Conservation (phyloP, 768 basidiomycete species). For the Hirschioporus abietinus region DNA sequence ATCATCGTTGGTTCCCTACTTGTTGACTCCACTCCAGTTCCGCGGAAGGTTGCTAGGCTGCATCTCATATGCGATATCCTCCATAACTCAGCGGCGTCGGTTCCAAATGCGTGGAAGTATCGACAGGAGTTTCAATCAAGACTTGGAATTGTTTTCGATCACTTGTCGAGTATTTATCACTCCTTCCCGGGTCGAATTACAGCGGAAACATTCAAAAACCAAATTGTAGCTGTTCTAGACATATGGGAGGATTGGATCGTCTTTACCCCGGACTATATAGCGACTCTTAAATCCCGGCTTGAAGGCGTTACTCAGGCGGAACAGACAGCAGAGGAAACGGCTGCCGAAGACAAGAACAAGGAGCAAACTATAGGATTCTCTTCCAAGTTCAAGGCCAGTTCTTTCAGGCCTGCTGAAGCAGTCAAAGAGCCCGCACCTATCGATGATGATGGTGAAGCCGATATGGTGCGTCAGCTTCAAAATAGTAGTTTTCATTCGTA, state of each 20-base stretch:
- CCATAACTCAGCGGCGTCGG: constrained; percentile 90
- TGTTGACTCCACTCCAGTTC: constrained; percentile 92
- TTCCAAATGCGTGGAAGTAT: constrained; percentile 97
- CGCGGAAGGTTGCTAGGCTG: constrained; percentile 91
- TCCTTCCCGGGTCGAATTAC: constrained; percentile 96
- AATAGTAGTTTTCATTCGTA: background rate
- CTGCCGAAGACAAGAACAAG: constrained; percentile 15
- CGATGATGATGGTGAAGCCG: constrained; percentile 35
- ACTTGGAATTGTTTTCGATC: constrained; percentile 93
- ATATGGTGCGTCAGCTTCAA: constrained; percentile 17
- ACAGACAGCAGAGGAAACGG: constrained; percentile 24
- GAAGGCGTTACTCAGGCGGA: constrained; percentile 48
- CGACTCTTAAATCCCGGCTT: constrained; percentile 65
- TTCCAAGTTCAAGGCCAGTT: constrained; percentile 71
- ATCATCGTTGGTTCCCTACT: constrained; percentile 85
- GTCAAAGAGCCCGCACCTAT: constrained; percentile 21
- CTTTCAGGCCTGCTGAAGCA: constrained; percentile 67
- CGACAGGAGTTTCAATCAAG: constrained; percentile 90
- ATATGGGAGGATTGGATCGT: constrained; percentile 99
- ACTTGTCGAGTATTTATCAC: constrained; percentile 88
- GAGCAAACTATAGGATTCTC: constrained; percentile 26
- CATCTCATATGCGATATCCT: constrained; percentile 97
- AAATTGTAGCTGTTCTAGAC: constrained; percentile 84
- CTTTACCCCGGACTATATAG: constrained; percentile 82
- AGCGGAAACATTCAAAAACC: constrained; percentile 92